A percentile compares a stretch with the other conserved stretches of the same genome.
phyloP scores from a whole-genome alignment of 495 filamentous ascomycete species.

The Thermothielavioides terrestris region DNA sequence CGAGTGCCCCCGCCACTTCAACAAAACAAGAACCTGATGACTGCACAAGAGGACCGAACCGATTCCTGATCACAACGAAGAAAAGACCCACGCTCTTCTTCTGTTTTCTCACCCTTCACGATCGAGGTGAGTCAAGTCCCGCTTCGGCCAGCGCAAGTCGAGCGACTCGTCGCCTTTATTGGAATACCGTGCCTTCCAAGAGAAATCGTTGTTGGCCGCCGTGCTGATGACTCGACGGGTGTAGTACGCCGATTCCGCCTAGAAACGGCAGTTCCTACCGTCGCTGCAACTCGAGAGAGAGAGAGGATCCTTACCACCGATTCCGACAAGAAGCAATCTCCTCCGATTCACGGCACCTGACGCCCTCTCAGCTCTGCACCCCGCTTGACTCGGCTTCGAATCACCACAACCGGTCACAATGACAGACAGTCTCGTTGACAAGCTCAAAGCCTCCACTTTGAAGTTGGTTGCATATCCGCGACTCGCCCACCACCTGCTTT shows the following conservation, averaged over 20 bases:
- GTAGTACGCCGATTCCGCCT: neutral
- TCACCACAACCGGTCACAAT: constrained; percentile 20
- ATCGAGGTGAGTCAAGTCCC: neutral
- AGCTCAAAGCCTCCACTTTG: constrained; percentile 63
- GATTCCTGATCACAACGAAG: neutral
- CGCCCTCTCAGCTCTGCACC: neutral
- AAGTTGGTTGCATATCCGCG: constrained; percentile 51
- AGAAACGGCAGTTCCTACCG: neutral
- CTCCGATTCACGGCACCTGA: neutral
- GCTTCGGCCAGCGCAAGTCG: neutral
- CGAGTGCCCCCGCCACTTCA: constrained; percentile 5
- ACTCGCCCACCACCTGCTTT: neutral
- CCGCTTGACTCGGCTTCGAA: neutral
- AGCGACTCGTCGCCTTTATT: too few relatives aligned
- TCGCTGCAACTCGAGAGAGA: neutral
- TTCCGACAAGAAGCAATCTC: neutral
- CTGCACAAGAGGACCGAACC: neutral
- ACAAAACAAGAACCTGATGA: neutral
- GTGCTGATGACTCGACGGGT: neutral
- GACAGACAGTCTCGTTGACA: constrained; percentile 51
- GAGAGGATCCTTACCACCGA: neutral
- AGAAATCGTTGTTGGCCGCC: neutral
- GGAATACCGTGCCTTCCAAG: too few relatives aligned
- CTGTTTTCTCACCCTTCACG: neutral
- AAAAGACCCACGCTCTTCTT: too few relatives aligned